phyloP scores from a whole-genome alignment of 768 basidiomycete species.

The Naganishia friedmannii region DNA sequence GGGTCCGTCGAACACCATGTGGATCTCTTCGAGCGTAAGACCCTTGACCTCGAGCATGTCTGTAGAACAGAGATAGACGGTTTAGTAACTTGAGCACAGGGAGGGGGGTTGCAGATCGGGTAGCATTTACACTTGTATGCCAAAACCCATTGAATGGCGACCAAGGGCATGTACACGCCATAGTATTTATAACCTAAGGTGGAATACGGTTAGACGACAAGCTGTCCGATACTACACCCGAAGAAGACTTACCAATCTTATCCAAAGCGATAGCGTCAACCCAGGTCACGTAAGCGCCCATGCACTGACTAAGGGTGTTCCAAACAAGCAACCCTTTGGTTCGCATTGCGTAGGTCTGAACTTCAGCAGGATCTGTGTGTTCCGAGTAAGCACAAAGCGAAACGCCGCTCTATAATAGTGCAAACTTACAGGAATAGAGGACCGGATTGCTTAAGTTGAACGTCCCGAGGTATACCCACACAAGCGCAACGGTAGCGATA shows the following conservation, averaged over 20 bases:
- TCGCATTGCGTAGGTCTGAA: conserved; percentile 52
- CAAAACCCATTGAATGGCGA: conserved; percentile 50
- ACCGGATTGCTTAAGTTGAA: conserved; percentile 49
- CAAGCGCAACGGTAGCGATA: conserved; percentile 48
- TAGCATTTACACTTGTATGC: conserved; percentile 44
- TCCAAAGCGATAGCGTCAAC: conserved; percentile 57
- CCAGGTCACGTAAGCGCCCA: conserved; percentile 71
- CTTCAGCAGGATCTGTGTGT: conserved; percentile 47
- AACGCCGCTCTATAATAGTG: no score
- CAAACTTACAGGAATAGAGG: conserved; percentile 35
- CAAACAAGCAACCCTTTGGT: conserved; percentile 52
- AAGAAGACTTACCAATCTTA: conserved; percentile 39
- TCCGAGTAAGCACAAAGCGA: neutral
- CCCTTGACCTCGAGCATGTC: conserved; percentile 48
- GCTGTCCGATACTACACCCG: neutral
- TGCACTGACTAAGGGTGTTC: conserved; percentile 60
- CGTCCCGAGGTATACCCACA: conserved; percentile 50
- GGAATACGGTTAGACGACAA: neutral
- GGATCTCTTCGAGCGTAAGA: conserved; percentile 49
- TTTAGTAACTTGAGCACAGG: neutral
- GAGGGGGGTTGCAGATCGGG: no score
- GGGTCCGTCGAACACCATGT: conserved; percentile 42
- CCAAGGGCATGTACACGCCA: conserved; percentile 51
- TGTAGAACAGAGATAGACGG: neutral
- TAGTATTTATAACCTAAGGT: conserved; percentile 49